A percentile compares a stretch with the other conserved stretches of the same genome.
These are phyloP conservation scores for Earliella scabrosa DNA, from an alignment of 1,284 basidiomycete genomes.

Conservation along the genomic window DNA sequence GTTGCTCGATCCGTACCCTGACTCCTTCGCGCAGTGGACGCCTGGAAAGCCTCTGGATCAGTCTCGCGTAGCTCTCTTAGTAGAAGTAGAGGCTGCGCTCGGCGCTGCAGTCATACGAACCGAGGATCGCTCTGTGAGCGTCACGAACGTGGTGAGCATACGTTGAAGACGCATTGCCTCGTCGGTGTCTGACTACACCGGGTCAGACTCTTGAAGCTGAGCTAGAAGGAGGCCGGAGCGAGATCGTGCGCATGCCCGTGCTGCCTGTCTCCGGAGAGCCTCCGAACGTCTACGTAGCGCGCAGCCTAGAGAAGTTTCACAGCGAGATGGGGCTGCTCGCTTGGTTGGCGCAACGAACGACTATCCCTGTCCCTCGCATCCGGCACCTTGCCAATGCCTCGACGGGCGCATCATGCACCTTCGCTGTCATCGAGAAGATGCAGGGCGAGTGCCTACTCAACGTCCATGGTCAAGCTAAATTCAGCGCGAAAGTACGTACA, in stretches of 20 bases:
- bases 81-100: not conserved
- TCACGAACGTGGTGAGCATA: not conserved
- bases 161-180: no score
- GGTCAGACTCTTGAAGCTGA: slow-evolving; percentile 1
- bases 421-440: slow-evolving; percentile 6
- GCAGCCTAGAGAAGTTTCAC: not conserved
- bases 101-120: not conserved
- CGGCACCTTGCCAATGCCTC: not conserved
- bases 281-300: not conserved
- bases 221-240: not conserved
- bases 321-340: not conserved
- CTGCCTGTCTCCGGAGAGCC: not conserved
- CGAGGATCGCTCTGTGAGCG: not conserved
- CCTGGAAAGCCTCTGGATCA: not conserved
- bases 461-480: not conserved
- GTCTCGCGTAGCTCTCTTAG: not conserved
- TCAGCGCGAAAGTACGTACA: slow-evolving; percentile 3
- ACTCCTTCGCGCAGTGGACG: not conserved
- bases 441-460: slow-evolving; percentile 6
- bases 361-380: slow-evolving; percentile 2
- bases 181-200: not conserved
- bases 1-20: not conserved
- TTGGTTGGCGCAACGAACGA: not conserved
- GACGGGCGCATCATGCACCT: not conserved
- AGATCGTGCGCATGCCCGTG: slow-evolving; percentile 1